These are phyloP conservation scores for Trichodelitschia bisporula DNA, from an alignment of 495 filamentous ascomycete genomes.

Conservation along the genomic window DNA sequence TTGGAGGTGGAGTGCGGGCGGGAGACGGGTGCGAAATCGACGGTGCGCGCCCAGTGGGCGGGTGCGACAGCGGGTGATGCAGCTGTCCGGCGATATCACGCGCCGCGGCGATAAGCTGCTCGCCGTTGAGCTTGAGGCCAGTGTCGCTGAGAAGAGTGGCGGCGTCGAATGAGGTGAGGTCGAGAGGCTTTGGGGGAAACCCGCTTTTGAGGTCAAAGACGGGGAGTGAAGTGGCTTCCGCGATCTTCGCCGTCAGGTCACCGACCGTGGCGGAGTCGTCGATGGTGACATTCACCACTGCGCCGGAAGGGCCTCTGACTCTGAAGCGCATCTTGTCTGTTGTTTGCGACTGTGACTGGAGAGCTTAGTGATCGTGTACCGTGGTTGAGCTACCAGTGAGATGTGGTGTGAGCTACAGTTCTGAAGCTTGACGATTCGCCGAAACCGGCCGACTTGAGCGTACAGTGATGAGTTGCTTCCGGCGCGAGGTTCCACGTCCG, in stretches of 20 bases:
- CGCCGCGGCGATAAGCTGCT: constrained; percentile 47
- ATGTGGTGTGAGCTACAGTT: not conserved
- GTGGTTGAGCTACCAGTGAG: too few species aligned
- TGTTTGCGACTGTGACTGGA: too few species aligned
- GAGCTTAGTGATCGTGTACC: too few species aligned
- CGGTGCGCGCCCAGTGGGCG: too few species aligned
- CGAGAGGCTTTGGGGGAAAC: constrained; percentile 53
- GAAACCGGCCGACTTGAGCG: too few species aligned
- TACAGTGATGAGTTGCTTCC: too few species aligned
- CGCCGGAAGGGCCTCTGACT: constrained; percentile 35
- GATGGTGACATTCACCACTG: constrained; percentile 36
- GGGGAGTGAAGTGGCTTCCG: constrained; percentile 24
- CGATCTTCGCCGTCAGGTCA: constrained; percentile 32
- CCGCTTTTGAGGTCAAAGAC: constrained; percentile 64
- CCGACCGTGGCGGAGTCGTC: constrained; percentile 37
- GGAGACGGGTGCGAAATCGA: not conserved
- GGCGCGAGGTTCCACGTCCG: too few species aligned
- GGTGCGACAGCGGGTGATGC: not conserved
- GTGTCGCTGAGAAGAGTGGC: constrained; percentile 25
- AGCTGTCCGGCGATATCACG: constrained; percentile 16
- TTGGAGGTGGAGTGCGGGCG: too few species aligned
- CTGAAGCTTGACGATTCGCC: constrained; percentile 5
- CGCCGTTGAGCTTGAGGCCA: constrained; percentile 50
- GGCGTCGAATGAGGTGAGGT: constrained; percentile 24
- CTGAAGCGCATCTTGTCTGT: constrained; percentile 40